Evolutionary conservation across 768 basidiomycete species (phyloP), one percentile per base, ranked within the genome.

Genomic region (Clavaria fumosa): DNA sequence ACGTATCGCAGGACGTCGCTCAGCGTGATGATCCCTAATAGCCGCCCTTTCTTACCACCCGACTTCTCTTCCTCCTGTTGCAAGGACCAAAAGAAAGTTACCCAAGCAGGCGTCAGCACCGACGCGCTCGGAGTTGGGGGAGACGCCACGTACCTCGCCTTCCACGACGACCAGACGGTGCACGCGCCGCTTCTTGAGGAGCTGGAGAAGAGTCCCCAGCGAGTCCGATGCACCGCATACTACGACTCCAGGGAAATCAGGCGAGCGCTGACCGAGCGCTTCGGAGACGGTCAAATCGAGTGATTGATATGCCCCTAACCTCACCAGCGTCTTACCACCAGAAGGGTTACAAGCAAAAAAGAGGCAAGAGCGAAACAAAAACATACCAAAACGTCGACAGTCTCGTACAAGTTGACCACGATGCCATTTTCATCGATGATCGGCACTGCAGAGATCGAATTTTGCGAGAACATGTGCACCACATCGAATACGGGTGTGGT

Each of bases 401-500:
- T 96, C 59, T 99, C 95, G 53, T 96, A 99, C 34, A 99, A 59
- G 53, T 99, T 91, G 45, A 97, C 70, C 28, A 99, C 95, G 37
- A 90, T 70, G 6, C 93, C 93, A 5, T 88, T 71, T 41, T 82
- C 74, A 49, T 99, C 86, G 21, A 97, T 69, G 52, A 99, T 96
- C 5, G 95, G 95, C 4, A 99, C 93, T 4, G 93, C 93, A 6
- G 86, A 90, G 47, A 99, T 95, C 19, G 90, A 80, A 30, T 81
- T 72, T 56, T 90, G 84, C 0, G 88, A 93, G 56, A 97, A 97
- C 81, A 93, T 89, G 52, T 99, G 95, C 2, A 97, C 95, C 42
- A 97, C 89, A 50, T 97, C 90, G 49, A 95, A 96, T 2, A 99
- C 95, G 20, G 84, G 81, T 0, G 93, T 95, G 40, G 76, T 63